Conservation (phyloP, 192 early-diverging fungal genomes). For the Rhizoclosmatium sp. region DNA sequence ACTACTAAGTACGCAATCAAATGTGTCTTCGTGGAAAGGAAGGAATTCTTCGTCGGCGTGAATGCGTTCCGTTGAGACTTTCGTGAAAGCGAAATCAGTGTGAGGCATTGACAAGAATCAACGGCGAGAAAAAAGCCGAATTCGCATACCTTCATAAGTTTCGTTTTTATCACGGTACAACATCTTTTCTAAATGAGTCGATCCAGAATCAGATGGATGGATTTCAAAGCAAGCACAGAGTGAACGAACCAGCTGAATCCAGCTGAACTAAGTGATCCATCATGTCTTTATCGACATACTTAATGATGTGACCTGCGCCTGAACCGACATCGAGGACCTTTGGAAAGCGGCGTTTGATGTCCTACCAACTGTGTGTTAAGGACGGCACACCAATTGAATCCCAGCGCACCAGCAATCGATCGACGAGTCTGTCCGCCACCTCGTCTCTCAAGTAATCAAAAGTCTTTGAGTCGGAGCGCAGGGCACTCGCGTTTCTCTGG, state of each 20-base stretch:
- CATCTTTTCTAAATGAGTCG: slow-evolving; percentile 45
- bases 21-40: slow-evolving; percentile 81
- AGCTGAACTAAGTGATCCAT: slow-evolving; percentile 86
- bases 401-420: slow-evolving; percentile 75
- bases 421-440: slow-evolving; percentile 84
- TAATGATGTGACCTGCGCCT: slow-evolving; percentile 87
- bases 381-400: background rate
- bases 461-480: slow-evolving; percentile 60
- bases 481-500: slow-evolving; percentile 81
- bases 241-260: slow-evolving; percentile 75
- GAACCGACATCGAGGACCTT: slow-evolving; percentile 90
- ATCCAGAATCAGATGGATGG: background rate
- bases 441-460: slow-evolving; percentile 95
- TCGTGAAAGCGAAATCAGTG: background rate
- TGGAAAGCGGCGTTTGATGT: slow-evolving; percentile 88
- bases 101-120: background rate
- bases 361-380: slow-evolving; percentile 51
- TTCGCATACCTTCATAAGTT: slow-evolving; percentile 41
- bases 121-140: background rate
- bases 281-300: slow-evolving; percentile 82
- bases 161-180: slow-evolving; percentile 61
- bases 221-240: background rate
- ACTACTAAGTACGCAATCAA: slow-evolving; percentile 89
- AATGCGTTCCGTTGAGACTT: slow-evolving; percentile 76
- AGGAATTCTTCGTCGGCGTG: slow-evolving; percentile 87